Evolutionary conservation across 2,329 filamentous ascomycete species (phyloP).

Genomic region (Ampelomyces quisqualis): DNA sequence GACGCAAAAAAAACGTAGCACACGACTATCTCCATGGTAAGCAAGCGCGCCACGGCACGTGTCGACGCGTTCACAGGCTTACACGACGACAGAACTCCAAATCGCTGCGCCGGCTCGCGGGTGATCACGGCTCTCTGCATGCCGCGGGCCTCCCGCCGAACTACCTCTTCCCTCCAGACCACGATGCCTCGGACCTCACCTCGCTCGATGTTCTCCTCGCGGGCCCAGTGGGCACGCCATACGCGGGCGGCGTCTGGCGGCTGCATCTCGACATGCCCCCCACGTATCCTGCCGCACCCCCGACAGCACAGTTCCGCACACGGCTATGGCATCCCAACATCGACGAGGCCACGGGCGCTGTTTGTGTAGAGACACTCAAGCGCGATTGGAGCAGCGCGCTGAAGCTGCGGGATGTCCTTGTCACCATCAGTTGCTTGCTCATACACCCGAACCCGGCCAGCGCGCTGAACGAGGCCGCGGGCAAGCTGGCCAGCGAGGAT

Average conservation of each 20-base stretch:
- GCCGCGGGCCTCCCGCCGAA: constrained; percentile 59
- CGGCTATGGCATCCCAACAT: constrained; percentile 66
- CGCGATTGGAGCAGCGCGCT: constrained; percentile 61
- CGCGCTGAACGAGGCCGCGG: constrained; percentile 62
- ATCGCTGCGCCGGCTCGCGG: constrained; percentile 59
- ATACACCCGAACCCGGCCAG: constrained; percentile 66
- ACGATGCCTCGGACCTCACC: constrained; percentile 55
- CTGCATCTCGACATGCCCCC: constrained; percentile 61
- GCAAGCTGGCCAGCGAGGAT: constrained; percentile 58
- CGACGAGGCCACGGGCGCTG: constrained; percentile 61
- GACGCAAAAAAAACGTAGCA: too few relatives aligned
- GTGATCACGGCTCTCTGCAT: constrained; percentile 60
- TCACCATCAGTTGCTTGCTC: constrained; percentile 61
- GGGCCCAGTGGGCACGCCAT: constrained; percentile 62
- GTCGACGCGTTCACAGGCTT: constrained; percentile 1
- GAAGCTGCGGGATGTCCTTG: constrained; percentile 60
- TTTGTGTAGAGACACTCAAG: constrained; percentile 66
- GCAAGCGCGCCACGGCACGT: constrained; percentile 2
- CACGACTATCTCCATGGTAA: background rate
- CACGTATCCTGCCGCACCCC: constrained; percentile 55
- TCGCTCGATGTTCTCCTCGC: constrained; percentile 60
- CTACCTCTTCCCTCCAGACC: constrained; percentile 57
- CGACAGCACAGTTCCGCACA: constrained; percentile 62
- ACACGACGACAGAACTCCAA: constrained; percentile 47
- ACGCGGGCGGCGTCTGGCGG: constrained; percentile 59